Percentiles rank a stretch among this genome's conserved stretches.
Evolutionary conservation across 2,329 filamentous ascomycete species (phyloP).

Genomic region (Botrytis paeoniae): DNA sequence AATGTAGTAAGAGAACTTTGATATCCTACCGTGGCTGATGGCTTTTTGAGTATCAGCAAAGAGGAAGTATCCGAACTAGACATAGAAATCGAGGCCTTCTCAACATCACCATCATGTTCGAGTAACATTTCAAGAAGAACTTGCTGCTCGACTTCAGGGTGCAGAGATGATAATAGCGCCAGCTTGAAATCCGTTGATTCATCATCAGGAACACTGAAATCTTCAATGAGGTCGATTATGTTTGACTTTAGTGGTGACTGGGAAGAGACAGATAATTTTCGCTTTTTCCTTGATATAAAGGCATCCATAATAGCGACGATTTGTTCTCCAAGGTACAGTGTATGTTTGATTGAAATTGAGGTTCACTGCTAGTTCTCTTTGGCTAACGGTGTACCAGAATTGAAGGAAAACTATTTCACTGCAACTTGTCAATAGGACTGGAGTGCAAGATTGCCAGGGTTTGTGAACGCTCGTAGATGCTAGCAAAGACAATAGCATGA

Average conservation of each 20-base stretch:
- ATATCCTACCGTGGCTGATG: conserved; percentile 43
- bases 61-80: conserved; percentile 24
- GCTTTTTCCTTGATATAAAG: conserved; percentile 55
- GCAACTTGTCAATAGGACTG: neutral
- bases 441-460: neutral
- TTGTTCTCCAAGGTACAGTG: neutral
- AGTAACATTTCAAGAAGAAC: conserved; percentile 75
- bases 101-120: conserved; percentile 72
- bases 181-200: conserved; percentile 89
- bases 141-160: conserved; percentile 61
- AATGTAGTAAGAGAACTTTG: conserved; percentile 64
- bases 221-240: conserved; percentile 30
- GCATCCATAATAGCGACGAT: conserved; percentile 49
- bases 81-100: conserved; percentile 59
- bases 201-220: conserved; percentile 42
- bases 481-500: rapidly evolving
- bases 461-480: neutral
- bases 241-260: neutral
- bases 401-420: neutral
- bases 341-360: neutral
- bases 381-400: neutral
- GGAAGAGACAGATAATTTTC: conserved; percentile 41
- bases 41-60: conserved; percentile 32
- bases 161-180: conserved; percentile 75
- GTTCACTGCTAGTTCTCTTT: neutral